These are phyloP conservation scores for Malassezia dermatis DNA, from an alignment of 1,284 basidiomycete genomes.

Conservation along the genomic window DNA sequence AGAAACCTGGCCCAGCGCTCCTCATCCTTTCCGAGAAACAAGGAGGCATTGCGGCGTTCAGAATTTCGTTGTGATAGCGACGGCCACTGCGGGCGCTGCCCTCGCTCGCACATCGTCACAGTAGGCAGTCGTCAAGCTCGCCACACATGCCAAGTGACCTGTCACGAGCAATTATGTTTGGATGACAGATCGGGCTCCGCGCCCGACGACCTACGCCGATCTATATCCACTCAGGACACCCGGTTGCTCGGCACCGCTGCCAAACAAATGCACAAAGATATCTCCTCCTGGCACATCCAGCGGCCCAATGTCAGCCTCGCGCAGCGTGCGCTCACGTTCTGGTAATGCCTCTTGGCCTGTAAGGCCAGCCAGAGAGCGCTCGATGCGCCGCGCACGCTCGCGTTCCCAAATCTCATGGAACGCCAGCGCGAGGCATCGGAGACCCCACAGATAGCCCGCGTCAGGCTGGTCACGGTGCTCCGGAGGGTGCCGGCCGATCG, in stretches of 20 bases:
- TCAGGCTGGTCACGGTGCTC: constrained; percentile 79
- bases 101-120: not conserved
- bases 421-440: constrained; percentile 63
- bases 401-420: constrained; percentile 53
- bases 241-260: constrained; percentile 12
- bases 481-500: constrained; percentile 62
- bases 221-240: constrained; percentile 29
- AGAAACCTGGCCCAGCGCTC: constrained; percentile 40
- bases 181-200: not conserved
- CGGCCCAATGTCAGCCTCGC: constrained; percentile 27
- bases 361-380: constrained; percentile 3
- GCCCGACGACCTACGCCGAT: constrained; percentile 18
- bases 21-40: constrained; percentile 42
- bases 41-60: constrained; percentile 25
- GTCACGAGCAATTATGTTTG: not conserved
- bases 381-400: constrained; percentile 23
- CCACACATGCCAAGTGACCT: not conserved
- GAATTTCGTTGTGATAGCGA: too few species aligned
- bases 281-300: constrained; percentile 34
- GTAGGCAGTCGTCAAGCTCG: not conserved
- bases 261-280: constrained; percentile 47
- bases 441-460: constrained; percentile 81
- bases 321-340: constrained; percentile 18
- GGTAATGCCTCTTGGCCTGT: not conserved
- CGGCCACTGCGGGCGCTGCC: not conserved